These are phyloP conservation scores for Cubamyces sp. DNA, from an alignment of 768 basidiomycete genomes.

Conservation along the genomic window DNA sequence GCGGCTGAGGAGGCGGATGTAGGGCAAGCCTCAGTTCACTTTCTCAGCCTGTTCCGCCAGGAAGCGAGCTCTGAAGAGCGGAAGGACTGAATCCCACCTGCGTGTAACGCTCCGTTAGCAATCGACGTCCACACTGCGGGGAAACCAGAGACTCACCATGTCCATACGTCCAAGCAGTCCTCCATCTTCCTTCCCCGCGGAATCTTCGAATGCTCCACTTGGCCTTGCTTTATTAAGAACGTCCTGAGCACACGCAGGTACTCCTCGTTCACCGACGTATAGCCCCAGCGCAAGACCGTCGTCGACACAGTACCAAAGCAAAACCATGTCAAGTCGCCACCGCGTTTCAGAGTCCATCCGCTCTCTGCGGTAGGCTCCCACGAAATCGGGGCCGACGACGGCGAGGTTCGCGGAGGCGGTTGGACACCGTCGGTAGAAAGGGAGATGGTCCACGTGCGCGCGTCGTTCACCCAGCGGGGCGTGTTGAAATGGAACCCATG, in stretches of 20 bases:
- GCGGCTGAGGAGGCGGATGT: no score
- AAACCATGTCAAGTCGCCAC: neutral
- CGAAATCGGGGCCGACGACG: no score
- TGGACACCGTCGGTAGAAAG: slow-evolving; percentile 18
- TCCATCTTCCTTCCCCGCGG: slow-evolving; percentile 1
- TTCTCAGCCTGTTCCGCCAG: neutral
- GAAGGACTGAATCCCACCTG: slow-evolving; percentile 12
- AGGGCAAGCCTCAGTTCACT: neutral
- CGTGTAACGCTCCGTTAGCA: no score
- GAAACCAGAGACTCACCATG: slow-evolving; percentile 1
- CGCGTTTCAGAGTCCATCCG: slow-evolving; percentile 5
- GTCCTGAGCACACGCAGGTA: neutral
- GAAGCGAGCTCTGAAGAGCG: neutral
- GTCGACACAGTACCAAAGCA: neutral
- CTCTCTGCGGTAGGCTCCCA: slow-evolving; percentile 27
- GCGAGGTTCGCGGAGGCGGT: neutral
- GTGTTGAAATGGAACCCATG: slow-evolving; percentile 6
- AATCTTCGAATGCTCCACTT: slow-evolving; percentile 10
- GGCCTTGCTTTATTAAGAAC: slow-evolving; percentile 2
- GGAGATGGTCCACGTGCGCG: slow-evolving; percentile 26
- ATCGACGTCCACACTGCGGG: no score
- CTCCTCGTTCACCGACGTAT: no score
- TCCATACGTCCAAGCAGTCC: slow-evolving; percentile 4
- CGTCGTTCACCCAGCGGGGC: slow-evolving; percentile 26
- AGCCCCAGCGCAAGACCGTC: no score